Conservation (phyloP, 2,329 filamentous ascomycete genomes). For the Aciculosporium take region DNA sequence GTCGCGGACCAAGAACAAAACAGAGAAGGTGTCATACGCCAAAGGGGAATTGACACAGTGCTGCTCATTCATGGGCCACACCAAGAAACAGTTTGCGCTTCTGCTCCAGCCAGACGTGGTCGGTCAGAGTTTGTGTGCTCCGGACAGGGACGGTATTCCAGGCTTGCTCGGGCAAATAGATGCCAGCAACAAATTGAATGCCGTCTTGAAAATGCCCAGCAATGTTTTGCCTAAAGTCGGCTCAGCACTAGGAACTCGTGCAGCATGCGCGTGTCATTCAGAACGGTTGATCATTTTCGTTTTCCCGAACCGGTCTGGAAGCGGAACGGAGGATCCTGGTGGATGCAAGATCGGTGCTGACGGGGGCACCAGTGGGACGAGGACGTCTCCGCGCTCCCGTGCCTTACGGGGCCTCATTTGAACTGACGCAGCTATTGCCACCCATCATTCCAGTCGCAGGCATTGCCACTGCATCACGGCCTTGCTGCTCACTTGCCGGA, state of each 20-base stretch:
- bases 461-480: background rate
- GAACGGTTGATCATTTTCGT: background rate
- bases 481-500: conserved; percentile 6
- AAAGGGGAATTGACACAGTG: background rate
- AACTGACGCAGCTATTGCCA: background rate
- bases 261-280: background rate
- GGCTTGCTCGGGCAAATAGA: background rate
- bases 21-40: background rate
- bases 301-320: conserved; percentile 3
- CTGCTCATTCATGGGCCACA: background rate
- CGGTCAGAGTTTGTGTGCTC: no score
- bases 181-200: background rate
- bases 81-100: background rate
- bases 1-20: background rate
- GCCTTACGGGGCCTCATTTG: background rate
- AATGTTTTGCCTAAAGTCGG: background rate
- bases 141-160: no score
- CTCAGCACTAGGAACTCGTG: background rate
- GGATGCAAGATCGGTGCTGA: conserved; percentile 6
- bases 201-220: background rate
- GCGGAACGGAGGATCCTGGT: conserved; percentile 4
- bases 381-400: conserved; percentile 3
- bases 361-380: conserved; percentile 3
- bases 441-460: background rate
- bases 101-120: background rate